These are phyloP conservation scores for Barnettozyma pratensis DNA, from an alignment of 805 yeast species.

Conservation along the genomic window DNA sequence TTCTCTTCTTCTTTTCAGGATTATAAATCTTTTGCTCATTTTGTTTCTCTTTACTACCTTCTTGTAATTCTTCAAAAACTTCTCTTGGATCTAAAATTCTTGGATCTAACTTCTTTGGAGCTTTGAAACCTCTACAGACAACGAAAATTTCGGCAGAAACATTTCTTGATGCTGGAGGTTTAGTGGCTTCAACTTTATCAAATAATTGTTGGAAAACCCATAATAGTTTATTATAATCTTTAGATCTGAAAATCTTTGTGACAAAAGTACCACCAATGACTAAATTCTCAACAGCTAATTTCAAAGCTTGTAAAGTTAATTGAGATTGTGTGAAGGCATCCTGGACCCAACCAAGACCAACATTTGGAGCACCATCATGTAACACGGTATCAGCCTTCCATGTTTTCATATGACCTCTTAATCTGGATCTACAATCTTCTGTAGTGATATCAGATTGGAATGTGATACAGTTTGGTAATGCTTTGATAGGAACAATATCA, in stretches of 20 bases:
- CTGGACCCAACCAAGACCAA: conserved; percentile 99
- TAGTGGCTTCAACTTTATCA: conserved; percentile 96
- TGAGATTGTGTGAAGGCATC: conserved; percentile 99
- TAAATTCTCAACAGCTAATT: conserved; percentile 89
- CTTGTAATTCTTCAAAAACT: conserved; percentile 89
- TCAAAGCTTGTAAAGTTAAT: conserved; percentile 87
- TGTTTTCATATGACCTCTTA: conserved; percentile 94
- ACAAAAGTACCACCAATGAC: conserved; percentile 91
- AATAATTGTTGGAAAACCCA: conserved; percentile 97
- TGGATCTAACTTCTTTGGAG: conserved; percentile 94
- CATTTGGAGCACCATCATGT: conserved; percentile 99
- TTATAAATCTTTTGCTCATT: conserved; percentile 91
- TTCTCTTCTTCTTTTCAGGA: conserved; percentile 87
- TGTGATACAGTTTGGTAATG: conserved; percentile 91
- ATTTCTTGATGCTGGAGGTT: conserved; percentile 98
- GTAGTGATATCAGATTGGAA: conserved; percentile 97
- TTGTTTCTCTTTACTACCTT: conserved; percentile 50
- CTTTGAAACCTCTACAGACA: conserved; percentile 92
- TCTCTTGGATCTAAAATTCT: conserved; percentile 85
- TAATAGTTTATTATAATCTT: conserved; percentile 92
- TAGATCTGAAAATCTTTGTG: conserved; percentile 96
- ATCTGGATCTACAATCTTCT: conserved; percentile 91
- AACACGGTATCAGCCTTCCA: conserved; percentile 98
- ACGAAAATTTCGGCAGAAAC: conserved; percentile 99
- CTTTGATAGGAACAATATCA: conserved; percentile 96